Conservation (phyloP, 2,329 filamentous ascomycete species). For the Ciborinia camelliae region DNA sequence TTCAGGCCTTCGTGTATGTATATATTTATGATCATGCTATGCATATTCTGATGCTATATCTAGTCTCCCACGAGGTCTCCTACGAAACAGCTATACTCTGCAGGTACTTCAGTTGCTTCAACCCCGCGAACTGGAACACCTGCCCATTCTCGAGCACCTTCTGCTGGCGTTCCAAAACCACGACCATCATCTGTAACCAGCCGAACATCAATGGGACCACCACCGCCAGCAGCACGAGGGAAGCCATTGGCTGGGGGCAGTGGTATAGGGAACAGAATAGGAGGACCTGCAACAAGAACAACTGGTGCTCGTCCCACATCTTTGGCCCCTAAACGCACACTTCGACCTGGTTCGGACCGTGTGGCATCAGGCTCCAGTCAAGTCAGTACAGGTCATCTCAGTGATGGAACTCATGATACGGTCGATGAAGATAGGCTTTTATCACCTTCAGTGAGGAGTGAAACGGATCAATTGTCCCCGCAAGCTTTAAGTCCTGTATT, state of each 20-base stretch:
- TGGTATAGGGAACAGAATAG: constrained; percentile 35
- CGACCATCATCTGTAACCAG: constrained; percentile 53
- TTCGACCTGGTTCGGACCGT: constrained; percentile 34
- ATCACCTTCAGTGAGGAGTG: constrained; percentile 49
- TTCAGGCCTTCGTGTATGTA: constrained; percentile 53
- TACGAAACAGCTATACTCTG: constrained; percentile 62
- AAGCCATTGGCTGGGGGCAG: constrained; percentile 40
- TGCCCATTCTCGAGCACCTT: constrained; percentile 49
- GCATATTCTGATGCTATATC: constrained; percentile 28
- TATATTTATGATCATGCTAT: neutral
- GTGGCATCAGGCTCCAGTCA: constrained; percentile 36
- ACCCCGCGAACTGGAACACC: constrained; percentile 65
- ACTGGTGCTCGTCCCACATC: constrained; percentile 26
- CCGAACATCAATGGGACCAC: constrained; percentile 67
- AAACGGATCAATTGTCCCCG: constrained; percentile 39
- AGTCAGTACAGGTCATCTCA: constrained; percentile 30
- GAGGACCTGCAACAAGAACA: constrained; percentile 25
- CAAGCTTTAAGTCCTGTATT: constrained; percentile 34
- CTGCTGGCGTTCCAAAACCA: constrained; percentile 43
- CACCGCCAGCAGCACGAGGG: constrained; percentile 40
- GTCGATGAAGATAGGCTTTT: constrained; percentile 30
- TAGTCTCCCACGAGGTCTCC: constrained; percentile 78
- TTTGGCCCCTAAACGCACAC: constrained; percentile 32
- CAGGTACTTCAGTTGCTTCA: constrained; percentile 52
- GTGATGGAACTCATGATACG: constrained; percentile 32